Evolutionary conservation across 2,329 filamentous ascomycete species (phyloP), one percentile per base, ranked within the genome.

Genomic region (Fusarium buharicum): DNA sequence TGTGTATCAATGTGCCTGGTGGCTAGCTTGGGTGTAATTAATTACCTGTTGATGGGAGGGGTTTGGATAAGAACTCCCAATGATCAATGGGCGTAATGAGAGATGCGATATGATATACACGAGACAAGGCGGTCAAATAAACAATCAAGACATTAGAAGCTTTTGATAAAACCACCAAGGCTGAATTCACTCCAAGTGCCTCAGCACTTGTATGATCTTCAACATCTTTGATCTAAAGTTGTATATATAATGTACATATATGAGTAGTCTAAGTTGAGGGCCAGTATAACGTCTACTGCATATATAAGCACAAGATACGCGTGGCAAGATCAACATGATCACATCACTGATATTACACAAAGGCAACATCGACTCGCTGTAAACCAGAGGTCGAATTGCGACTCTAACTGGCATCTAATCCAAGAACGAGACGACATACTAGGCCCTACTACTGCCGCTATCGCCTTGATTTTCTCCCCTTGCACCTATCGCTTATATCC

Each of bases 361-460:
- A 55, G 30, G 36, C 53, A 56, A 52, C 48, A 31, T 53, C 53
- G 53, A 56, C 53, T 53, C 53, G 53, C 53, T 56, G 53, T 52
- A 58, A 55, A 61, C 59, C 59, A 61, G 58, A 50, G 54, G 60
- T 63, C 60, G 58, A 58, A 62, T 68, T 68, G 48, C 56, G 59
- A 62, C 65, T 64, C 66, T 69, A 70, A 37, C 66, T 66, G 68
- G 68, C 59, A 65, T 70, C 67, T 70, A 67, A 61, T 60, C 60
- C 59, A 67, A 65, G 36, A 66, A 55, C 30, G 50, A 33, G 30
- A 54, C 50, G 41, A 55, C 34, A 47, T 53, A 48, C 36, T 39
- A 55, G 34, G 53, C 37, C 47, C 50, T 47, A 52, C 50, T 47
- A 52, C 62, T 55, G 54, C 38, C 55, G 50, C 50, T 44, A 34